A percentile compares a stretch with the other conserved stretches of the same genome.
Evolutionary conservation across 78 protist species (phyloP).

Genomic region (slime mould (Dictyostelium discoideum)): DNA sequence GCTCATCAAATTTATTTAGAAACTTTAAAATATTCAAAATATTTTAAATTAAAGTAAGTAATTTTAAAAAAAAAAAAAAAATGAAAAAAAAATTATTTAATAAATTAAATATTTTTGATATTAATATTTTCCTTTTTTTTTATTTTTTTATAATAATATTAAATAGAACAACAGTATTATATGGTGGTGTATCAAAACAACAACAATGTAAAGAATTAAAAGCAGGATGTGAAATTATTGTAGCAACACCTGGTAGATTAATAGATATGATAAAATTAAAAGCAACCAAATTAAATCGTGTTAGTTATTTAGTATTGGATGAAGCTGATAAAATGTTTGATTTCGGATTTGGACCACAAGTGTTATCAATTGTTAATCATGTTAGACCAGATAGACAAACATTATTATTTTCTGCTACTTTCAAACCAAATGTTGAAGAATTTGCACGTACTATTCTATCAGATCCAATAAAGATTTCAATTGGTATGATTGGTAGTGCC

Average conservation of each 20-base stretch:
- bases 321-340: slow-evolving; percentile 96
- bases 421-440: slow-evolving; percentile 82
- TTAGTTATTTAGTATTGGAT: slow-evolving; percentile 91
- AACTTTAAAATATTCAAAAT: slow-evolving; percentile 28
- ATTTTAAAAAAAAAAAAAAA: background rate
- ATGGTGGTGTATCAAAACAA: slow-evolving; percentile 88
- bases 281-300: slow-evolving; percentile 92
- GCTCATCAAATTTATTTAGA: slow-evolving; percentile 86
- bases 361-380: slow-evolving; percentile 70
- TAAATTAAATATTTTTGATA: background rate
- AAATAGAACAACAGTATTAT: slow-evolving; percentile 62
- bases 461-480: slow-evolving; percentile 79
- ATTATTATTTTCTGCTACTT: slow-evolving; percentile 93
- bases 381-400: slow-evolving; percentile 92
- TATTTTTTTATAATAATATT: background rate
- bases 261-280: slow-evolving; percentile 94
- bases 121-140: background rate
- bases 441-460: slow-evolving; percentile 80
- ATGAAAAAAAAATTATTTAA: too few species aligned
- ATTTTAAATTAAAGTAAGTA: slow-evolving; percentile 51
- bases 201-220: slow-evolving; percentile 84
- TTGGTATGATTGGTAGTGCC: slow-evolving; percentile 88
- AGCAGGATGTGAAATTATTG: slow-evolving; percentile 81
- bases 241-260: slow-evolving; percentile 92
- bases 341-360: slow-evolving; percentile 93